Evolutionary conservation across 495 filamentous ascomycete species (phyloP).

Genomic region (Neurospora tetrasperma): DNA sequence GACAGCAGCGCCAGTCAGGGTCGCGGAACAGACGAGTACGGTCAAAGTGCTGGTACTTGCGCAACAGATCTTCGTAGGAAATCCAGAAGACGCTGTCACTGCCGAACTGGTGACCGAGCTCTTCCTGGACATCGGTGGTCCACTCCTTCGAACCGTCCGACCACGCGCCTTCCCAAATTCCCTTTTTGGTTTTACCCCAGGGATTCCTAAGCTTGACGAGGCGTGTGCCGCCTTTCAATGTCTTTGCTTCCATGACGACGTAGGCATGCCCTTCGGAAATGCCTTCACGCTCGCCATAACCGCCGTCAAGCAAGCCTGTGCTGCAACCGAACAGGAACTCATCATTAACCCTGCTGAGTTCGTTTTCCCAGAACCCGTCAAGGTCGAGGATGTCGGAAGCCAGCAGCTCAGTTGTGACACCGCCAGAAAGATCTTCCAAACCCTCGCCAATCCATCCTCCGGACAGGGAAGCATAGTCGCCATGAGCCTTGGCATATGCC

Average conservation of each 20-base stretch:
- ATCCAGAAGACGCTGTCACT: constrained; percentile 75
- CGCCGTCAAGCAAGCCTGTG: constrained; percentile 54
- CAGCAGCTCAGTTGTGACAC: constrained; percentile 77
- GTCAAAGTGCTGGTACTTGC: constrained; percentile 76
- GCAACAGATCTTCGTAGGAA: constrained; percentile 70
- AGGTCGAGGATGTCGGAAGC: constrained; percentile 83
- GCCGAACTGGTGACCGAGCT: constrained; percentile 78
- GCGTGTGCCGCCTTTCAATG: constrained; percentile 36
- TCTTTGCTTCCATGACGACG: constrained; percentile 71
- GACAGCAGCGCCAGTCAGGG: constrained; percentile 68
- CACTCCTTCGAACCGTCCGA: constrained; percentile 91
- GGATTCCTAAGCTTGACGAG: constrained; percentile 57
- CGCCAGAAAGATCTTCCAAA: constrained; percentile 87
- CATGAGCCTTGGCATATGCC: constrained; percentile 92
- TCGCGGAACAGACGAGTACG: constrained; percentile 81
- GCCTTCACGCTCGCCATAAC: constrained; percentile 58
- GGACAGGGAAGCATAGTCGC: constrained; percentile 67
- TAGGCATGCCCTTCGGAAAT: constrained; percentile 81
- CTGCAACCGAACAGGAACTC: constrained; percentile 85
- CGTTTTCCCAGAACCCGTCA: constrained; percentile 81
- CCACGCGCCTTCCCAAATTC: constrained; percentile 80
- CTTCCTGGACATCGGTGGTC: constrained; percentile 77
- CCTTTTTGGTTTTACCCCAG: constrained; percentile 60
- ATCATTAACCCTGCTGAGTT: constrained; percentile 75
- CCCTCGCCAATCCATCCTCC: constrained; percentile 85